Evolutionary conservation across 2,329 filamentous ascomycete genomes (phyloP).

Genomic region (Curvularia hawaiiensis): DNA sequence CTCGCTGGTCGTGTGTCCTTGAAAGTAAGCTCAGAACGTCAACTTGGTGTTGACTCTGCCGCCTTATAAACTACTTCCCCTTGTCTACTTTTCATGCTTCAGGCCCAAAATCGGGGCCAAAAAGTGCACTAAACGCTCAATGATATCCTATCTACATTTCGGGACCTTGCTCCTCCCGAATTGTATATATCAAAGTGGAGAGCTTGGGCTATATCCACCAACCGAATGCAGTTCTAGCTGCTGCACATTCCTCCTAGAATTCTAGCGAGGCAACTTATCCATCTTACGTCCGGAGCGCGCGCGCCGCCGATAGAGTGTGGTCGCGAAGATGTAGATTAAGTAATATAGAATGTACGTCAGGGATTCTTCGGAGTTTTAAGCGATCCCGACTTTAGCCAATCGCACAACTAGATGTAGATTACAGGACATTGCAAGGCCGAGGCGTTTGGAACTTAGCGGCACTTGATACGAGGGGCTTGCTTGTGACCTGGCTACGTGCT

Average conservation of each 20-base stretch:
- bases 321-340: slow-evolving; percentile 30
- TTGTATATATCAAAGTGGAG: slow-evolving; percentile 13
- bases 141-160: slow-evolving; percentile 10
- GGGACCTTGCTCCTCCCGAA: neutral
- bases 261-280: slow-evolving; percentile 15
- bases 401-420: slow-evolving; percentile 21
- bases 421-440: slow-evolving; percentile 2
- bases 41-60: neutral
- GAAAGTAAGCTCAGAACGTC: neutral
- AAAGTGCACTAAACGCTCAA: slow-evolving; percentile 1
- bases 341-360: slow-evolving; percentile 31
- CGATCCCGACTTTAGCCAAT: slow-evolving; percentile 29
- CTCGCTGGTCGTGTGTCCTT: neutral
- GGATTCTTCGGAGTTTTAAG: slow-evolving; percentile 26
- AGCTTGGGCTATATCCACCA: slow-evolving; percentile 25
- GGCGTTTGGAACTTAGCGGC: slow-evolving; percentile 3
- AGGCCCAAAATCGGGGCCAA: slow-evolving; percentile 7
- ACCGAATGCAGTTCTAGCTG: slow-evolving; percentile 10
- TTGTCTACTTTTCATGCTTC: neutral
- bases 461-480: slow-evolving; percentile 13
- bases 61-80: slow-evolving; percentile 13
- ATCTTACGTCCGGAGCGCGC: slow-evolving; percentile 16
- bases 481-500: slow-evolving; percentile 15
- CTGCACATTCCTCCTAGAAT: slow-evolving; percentile 6
- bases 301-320: slow-evolving; percentile 15